Conservation (phyloP, 2,329 filamentous ascomycete genomes). For the Aspergillus melleus region DNA sequence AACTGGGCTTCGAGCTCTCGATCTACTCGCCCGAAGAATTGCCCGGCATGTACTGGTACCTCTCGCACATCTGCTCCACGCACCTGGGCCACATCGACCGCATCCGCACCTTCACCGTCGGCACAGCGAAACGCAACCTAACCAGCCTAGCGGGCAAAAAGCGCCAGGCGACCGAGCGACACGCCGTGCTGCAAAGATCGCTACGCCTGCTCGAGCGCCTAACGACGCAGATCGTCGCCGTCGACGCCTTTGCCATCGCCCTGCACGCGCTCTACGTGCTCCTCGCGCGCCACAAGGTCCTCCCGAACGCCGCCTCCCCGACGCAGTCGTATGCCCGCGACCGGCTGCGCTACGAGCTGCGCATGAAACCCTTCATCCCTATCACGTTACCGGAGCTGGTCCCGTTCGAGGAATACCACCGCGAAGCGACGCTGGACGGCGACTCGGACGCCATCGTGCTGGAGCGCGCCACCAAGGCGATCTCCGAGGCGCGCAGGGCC, state of each 20-base stretch:
- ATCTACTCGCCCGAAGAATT: constrained; percentile 86
- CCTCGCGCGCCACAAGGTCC: constrained; percentile 57
- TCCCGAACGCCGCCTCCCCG: constrained; percentile 52
- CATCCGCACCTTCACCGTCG: constrained; percentile 65
- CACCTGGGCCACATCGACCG: constrained; percentile 69
- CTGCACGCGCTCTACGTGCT: constrained; percentile 64
- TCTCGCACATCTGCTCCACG: constrained; percentile 71
- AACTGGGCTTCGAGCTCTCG: constrained; percentile 91
- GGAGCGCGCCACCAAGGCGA: constrained; percentile 40
- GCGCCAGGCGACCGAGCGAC: constrained; percentile 23
- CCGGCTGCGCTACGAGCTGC: constrained; percentile 72
- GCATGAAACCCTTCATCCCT: constrained; percentile 78
- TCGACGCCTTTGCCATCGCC: constrained; percentile 53
- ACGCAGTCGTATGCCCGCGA: constrained; percentile 64
- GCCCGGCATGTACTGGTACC: constrained; percentile 86
- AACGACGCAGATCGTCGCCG: constrained; percentile 66
- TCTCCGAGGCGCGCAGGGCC: constrained; percentile 42
- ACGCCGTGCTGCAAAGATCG: constrained; percentile 38
- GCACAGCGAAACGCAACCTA: constrained; percentile 30
- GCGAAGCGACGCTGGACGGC: constrained; percentile 42
- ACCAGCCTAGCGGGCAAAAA: constrained; percentile 16
- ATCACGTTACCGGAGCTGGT: constrained; percentile 69
- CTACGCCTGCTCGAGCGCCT: constrained; percentile 59
- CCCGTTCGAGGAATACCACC: constrained; percentile 61
- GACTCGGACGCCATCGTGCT: constrained; percentile 44